Conservation (phyloP, 441 rosid genomes). For the Corymbia calophylla region DNA sequence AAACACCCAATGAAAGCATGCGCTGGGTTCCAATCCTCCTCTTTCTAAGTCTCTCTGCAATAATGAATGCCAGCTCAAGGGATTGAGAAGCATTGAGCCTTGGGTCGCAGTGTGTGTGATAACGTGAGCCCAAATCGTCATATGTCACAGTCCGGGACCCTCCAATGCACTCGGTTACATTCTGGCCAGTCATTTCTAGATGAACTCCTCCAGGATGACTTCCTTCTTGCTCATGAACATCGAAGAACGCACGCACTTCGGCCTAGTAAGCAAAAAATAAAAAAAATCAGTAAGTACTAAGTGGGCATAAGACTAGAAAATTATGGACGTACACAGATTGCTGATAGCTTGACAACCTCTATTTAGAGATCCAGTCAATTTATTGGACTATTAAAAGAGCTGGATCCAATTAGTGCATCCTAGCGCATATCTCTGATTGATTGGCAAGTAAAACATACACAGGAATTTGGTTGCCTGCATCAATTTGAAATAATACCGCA, state of each 20-base stretch:
- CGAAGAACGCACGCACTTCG: slow-evolving; percentile 7
- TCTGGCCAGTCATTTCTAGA: slow-evolving; percentile 14
- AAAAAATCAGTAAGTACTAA: neutral
- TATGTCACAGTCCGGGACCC: slow-evolving; percentile 10
- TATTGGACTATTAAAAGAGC: neutral
- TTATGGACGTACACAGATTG: neutral
- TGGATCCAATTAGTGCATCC: neutral
- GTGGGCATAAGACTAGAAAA: neutral
- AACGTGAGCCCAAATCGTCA: slow-evolving; percentile 7
- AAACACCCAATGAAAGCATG: neutral
- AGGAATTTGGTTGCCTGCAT: neutral
- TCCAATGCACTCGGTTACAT: slow-evolving; percentile 11
- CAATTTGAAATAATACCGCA: neutral
- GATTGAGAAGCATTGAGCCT: slow-evolving; percentile 14
- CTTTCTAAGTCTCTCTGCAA: slow-evolving; percentile 7
- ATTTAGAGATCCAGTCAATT: neutral
- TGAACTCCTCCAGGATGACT: slow-evolving; percentile 12
- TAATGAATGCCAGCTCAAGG: slow-evolving; percentile 8
- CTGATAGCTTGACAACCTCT: neutral
- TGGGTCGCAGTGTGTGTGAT: slow-evolving; percentile 14
- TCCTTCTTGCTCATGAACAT: slow-evolving; percentile 14
- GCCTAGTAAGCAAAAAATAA: neutral
- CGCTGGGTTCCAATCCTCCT: slow-evolving; percentile 6
- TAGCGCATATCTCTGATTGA: neutral
- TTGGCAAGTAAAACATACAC: neutral